A percentile compares a stretch with the other conserved stretches of the same genome.
phyloP scores from a whole-genome alignment of 176 grass and related monocot genomes.

The Chloris gayana region DNA sequence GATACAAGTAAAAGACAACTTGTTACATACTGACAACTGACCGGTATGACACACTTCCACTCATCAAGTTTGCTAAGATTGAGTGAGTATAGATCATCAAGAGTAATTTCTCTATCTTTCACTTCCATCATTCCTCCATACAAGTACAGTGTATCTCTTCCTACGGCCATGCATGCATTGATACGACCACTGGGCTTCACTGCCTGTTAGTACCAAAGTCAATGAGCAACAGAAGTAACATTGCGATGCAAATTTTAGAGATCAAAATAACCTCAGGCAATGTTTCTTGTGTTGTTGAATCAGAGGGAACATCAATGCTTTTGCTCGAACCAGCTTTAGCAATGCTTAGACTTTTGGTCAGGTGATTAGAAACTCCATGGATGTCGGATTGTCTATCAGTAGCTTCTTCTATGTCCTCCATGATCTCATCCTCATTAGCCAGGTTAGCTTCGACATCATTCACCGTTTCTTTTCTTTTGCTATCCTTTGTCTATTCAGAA shows the following conservation, averaged over 20 bases:
- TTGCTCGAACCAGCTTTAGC: constrained; percentile 52
- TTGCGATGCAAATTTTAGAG: constrained; percentile 30
- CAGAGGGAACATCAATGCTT: constrained; percentile 47
- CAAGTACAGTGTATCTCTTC: constrained; percentile 87
- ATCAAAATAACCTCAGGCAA: constrained; percentile 57
- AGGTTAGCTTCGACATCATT: constrained; percentile 53
- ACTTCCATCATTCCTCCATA: constrained; percentile 99
- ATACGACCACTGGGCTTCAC: constrained; percentile 90
- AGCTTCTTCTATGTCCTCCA: constrained; percentile 59
- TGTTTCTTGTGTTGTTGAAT: constrained; percentile 61
- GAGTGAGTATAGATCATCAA: constrained; percentile 96
- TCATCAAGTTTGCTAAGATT: constrained; percentile 98
- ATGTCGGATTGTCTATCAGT: constrained; percentile 48
- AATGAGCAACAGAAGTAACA: constrained; percentile 30
- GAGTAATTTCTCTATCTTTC: constrained; percentile 95
- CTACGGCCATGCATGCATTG: constrained; percentile 89
- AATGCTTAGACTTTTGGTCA: constrained; percentile 72
- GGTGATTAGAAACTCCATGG: constrained; percentile 73
- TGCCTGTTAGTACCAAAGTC: constrained; percentile 45
- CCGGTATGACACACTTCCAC: constrained; percentile 94
- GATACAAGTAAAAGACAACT: constrained; percentile 14
- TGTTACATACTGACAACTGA: constrained; percentile 36
- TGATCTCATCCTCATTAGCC: constrained; percentile 68
- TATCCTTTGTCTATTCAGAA: constrained; percentile 64
- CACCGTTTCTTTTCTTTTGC: constrained; percentile 60